Evolutionary conservation across 2,329 filamentous ascomycete species (phyloP).

Genomic region (Diplodia intermedia): DNA sequence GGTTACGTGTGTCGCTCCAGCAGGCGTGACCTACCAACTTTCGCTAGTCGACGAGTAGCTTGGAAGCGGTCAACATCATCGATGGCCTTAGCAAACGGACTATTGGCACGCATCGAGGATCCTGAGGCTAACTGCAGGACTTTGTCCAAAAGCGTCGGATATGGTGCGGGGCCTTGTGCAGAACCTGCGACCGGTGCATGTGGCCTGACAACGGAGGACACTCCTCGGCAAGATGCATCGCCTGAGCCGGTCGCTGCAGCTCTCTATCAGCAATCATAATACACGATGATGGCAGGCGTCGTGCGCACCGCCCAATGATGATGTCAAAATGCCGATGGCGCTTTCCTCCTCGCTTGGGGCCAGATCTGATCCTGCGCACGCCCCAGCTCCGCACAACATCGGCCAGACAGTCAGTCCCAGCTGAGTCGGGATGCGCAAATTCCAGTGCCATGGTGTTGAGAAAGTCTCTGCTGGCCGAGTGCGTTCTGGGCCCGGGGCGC

Average conservation of each 20-base stretch:
- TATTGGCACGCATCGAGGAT: constrained; percentile 23
- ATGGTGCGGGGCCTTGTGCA: neutral
- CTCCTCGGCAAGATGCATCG: constrained; percentile 3
- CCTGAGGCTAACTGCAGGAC: neutral
- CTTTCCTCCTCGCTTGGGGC: neutral
- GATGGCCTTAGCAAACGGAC: constrained; percentile 6
- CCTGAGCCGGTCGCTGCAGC: neutral
- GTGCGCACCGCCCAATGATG: constrained; percentile 19
- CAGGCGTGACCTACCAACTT: constrained; percentile 19
- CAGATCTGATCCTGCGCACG: constrained; percentile 7
- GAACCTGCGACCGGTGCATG: neutral
- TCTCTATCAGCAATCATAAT: neutral
- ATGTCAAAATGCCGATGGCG: constrained; percentile 7
- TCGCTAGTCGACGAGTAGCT: constrained; percentile 7
- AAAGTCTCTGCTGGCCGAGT: neutral
- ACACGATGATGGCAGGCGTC: neutral
- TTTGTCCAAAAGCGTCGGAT: neutral
- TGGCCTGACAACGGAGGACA: constrained; percentile 12
- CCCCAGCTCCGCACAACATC: neutral
- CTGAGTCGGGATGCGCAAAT: neutral
- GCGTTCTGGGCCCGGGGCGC: constrained; percentile 9
- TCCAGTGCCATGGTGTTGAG: constrained; percentile 13
- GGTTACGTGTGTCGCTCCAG: constrained; percentile 14
- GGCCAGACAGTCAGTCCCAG: neutral
- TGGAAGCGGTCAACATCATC: constrained; percentile 12